phyloP scores from a whole-genome alignment of 1,284 basidiomycete genomes.

The Ceratobasidium sp. region DNA sequence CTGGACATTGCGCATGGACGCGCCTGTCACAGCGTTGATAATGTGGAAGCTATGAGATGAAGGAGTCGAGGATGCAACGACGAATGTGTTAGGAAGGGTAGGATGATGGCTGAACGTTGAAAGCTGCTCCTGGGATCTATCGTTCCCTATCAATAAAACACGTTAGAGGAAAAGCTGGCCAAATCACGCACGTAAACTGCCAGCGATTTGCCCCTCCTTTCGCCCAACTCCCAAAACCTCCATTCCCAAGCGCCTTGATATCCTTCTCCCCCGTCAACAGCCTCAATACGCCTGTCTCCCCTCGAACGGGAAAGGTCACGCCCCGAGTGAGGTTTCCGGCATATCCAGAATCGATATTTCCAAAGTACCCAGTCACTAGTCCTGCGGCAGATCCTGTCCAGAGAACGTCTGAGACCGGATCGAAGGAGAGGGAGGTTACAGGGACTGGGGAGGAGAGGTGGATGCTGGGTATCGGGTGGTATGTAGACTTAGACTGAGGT shows the following conservation, averaged over 20 bases:
- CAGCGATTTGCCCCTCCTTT: conserved; percentile 87
- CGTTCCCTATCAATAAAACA: conserved; percentile 21
- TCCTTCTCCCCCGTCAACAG: conserved; percentile 80
- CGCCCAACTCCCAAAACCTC: conserved; percentile 78
- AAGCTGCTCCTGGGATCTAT: conserved; percentile 56
- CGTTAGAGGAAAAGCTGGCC: not conserved
- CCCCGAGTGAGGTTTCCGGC: conserved; percentile 64
- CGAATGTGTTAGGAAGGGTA: conserved; percentile 65
- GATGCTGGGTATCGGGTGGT: conserved; percentile 37
- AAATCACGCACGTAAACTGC: conserved; percentile 70
- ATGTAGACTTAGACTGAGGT: conserved; percentile 39
- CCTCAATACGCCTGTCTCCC: conserved; percentile 71
- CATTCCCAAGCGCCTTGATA: conserved; percentile 72
- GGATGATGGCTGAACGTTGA: conserved; percentile 60
- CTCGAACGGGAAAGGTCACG: conserved; percentile 77
- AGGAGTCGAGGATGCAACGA: conserved; percentile 68
- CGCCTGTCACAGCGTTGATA: conserved; percentile 81
- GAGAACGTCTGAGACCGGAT: conserved; percentile 89
- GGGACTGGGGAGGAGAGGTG: conserved; percentile 38
- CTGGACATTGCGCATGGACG: conserved; percentile 70
- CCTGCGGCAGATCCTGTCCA: conserved; percentile 88
- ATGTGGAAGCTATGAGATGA: conserved; percentile 68
- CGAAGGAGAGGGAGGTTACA: conserved; percentile 81
- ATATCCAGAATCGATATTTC: conserved; percentile 59
- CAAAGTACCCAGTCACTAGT: conserved; percentile 78